Percentiles rank a stretch among this genome's conserved stretches.
Conservation (phyloP, 768 basidiomycete species). For the Tephrocybe sp. region DNA sequence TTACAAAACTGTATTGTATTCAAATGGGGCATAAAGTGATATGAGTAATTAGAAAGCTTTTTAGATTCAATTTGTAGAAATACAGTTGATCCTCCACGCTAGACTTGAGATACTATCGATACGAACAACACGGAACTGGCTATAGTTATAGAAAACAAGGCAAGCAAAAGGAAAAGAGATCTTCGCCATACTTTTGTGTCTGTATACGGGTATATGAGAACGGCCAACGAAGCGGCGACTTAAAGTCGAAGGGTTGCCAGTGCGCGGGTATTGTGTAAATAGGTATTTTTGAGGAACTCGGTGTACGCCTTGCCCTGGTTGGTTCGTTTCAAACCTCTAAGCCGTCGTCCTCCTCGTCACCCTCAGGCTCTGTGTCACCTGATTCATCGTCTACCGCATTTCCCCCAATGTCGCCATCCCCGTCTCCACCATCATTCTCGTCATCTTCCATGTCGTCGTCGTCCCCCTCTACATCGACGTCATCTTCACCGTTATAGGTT, state of each 20-base stretch:
- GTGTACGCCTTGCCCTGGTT: neutral
- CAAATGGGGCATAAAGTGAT: neutral
- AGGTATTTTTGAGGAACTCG: neutral
- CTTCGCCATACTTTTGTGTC: too few species aligned
- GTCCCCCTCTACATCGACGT: constrained; percentile 22
- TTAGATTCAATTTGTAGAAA: neutral
- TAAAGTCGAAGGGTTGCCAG: neutral
- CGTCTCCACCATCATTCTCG: constrained; percentile 16
- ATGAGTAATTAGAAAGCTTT: neutral
- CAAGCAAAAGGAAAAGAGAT: too few species aligned
- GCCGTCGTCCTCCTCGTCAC: constrained; percentile 8
- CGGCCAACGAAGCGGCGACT: neutral
- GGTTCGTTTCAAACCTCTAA: constrained; percentile 4
- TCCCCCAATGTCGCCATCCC: constrained; percentile 18
- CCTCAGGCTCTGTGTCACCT: constrained; percentile 18
- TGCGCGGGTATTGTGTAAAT: neutral
- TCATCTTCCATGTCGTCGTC: constrained; percentile 17
- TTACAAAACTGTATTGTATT: neutral
- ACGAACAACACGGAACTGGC: too few species aligned
- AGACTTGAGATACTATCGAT: neutral
- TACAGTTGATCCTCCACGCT: constrained; percentile 1
- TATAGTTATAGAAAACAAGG: neutral
- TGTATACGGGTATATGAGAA: neutral
- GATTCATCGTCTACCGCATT: constrained; percentile 20
- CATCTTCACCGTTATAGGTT: constrained; percentile 27